These are phyloP conservation scores for Komagataella phaffii DNA, from an alignment of 805 yeast genomes.

Conservation along the genomic window DNA sequence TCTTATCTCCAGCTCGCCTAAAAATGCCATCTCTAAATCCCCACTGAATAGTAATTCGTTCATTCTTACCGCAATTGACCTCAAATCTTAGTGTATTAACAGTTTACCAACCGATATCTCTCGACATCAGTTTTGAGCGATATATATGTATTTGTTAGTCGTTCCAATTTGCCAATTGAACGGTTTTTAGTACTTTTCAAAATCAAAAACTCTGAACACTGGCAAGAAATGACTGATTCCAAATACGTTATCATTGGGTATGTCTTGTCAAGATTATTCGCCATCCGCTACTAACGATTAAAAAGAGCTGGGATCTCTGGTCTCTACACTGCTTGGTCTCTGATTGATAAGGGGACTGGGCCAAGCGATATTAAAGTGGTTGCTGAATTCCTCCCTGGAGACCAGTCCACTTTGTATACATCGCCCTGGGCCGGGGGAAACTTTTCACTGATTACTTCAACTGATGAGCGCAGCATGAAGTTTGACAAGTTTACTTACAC, in stretches of 20 bases:
- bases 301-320: conserved; percentile 57
- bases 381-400: conserved; percentile 68
- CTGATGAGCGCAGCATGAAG: conserved; percentile 31
- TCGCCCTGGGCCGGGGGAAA: conserved; percentile 76
- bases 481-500: conserved; percentile 47
- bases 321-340: conserved; percentile 42
- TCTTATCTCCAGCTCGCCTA: background rate
- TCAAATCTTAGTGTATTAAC: background rate
- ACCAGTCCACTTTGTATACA: conserved; percentile 57
- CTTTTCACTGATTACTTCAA: conserved; percentile 47
- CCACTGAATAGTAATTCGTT: background rate
- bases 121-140: too few relatives aligned
- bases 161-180: too few relatives aligned
- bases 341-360: conserved; percentile 26
- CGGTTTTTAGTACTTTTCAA: background rate
- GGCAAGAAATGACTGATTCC: background rate
- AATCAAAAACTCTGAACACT: background rate
- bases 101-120: too few relatives aligned
- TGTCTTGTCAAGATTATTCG: background rate
- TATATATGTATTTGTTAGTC: too few relatives aligned
- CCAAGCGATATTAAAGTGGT: conserved; percentile 36
- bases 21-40: background rate
- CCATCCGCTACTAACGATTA: conserved; percentile 3
- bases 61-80: background rate
- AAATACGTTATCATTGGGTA: conserved; percentile 2